Percentiles rank a stretch among this genome's conserved stretches.
Conservation (phyloP, 169 alveolate species). For the Babesia caballi region DNA sequence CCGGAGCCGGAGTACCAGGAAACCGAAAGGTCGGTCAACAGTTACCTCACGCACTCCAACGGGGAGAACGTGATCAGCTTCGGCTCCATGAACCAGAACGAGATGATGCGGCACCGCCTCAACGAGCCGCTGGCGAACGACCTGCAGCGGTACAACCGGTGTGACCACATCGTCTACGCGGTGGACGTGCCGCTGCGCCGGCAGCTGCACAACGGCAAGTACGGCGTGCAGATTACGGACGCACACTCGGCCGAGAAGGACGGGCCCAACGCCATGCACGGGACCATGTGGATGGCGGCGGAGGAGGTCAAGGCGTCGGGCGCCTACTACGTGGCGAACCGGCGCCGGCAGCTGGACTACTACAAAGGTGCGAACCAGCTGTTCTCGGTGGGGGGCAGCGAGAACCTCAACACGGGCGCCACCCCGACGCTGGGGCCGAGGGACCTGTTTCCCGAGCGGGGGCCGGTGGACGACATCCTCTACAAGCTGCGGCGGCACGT, state of each 20-base stretch:
- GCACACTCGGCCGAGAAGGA: not conserved
- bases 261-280: not conserved
- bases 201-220: not conserved
- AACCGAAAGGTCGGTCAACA: not conserved
- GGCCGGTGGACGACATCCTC: slow-evolving; percentile 5
- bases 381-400: not conserved
- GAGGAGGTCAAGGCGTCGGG: not conserved
- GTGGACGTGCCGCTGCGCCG: not conserved
- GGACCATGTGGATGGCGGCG: slow-evolving; percentile 11
- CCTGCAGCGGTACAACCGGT: slow-evolving; percentile 10
- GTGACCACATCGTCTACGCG: slow-evolving; percentile 4
- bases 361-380: slow-evolving; percentile 26
- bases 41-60: not conserved
- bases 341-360: slow-evolving; percentile 20
- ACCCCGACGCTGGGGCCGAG: not conserved
- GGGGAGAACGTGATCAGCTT: not conserved
- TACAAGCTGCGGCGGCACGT: slow-evolving; percentile 21
- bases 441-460: slow-evolving; percentile 10
- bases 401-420: not conserved
- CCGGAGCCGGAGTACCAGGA: not conserved
- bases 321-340: slow-evolving; percentile 6
- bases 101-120: not conserved
- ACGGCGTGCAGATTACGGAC: not conserved
- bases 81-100: not conserved
- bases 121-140: not conserved